These are phyloP conservation scores for Diospyros lotus DNA, from an alignment of 148 eudicot genomes.

Conservation along the genomic window DNA sequence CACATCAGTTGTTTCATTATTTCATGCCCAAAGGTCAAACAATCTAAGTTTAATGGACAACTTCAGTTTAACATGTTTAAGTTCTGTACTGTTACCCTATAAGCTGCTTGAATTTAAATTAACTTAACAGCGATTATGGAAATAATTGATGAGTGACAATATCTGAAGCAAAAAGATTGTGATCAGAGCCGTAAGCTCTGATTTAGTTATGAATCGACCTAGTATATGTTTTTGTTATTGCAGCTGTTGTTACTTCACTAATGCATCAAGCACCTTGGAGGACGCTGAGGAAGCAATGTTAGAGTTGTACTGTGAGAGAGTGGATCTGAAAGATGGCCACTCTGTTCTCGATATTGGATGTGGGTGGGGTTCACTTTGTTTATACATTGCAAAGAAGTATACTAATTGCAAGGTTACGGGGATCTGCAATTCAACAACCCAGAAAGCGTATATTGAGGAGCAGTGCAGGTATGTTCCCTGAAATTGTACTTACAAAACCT, in stretches of 20 bases:
- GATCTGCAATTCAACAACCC: conserved; percentile 87
- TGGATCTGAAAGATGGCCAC: conserved; percentile 76
- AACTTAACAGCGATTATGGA: too few species aligned
- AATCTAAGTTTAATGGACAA: neutral
- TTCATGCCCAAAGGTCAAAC: neutral
- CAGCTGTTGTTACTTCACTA: conserved; percentile 83
- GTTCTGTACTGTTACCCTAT: neutral
- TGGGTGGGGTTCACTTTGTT: conserved; percentile 95
- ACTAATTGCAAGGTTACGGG: conserved; percentile 76
- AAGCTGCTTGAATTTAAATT: too few species aligned
- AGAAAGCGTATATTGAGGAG: conserved; percentile 75
- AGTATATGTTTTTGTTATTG: conserved; percentile 20
- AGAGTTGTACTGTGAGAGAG: conserved; percentile 78
- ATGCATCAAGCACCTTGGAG: conserved; percentile 51
- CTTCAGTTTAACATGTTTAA: neutral
- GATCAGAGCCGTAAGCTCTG: neutral
- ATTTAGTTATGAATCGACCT: conserved; percentile 6
- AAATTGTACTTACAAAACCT: neutral
- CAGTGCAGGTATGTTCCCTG: conserved; percentile 47
- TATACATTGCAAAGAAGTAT: conserved; percentile 74
- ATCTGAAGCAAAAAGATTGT: too few species aligned
- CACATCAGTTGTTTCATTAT: too few species aligned
- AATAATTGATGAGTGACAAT: too few species aligned
- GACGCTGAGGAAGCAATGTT: conserved; percentile 91
- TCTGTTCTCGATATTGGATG: conserved; percentile 96